A percentile compares a stretch with the other conserved stretches of the same genome.
Evolutionary conservation across 441 rosid genomes (phyloP).

Genomic region (Breynia disticha): DNA sequence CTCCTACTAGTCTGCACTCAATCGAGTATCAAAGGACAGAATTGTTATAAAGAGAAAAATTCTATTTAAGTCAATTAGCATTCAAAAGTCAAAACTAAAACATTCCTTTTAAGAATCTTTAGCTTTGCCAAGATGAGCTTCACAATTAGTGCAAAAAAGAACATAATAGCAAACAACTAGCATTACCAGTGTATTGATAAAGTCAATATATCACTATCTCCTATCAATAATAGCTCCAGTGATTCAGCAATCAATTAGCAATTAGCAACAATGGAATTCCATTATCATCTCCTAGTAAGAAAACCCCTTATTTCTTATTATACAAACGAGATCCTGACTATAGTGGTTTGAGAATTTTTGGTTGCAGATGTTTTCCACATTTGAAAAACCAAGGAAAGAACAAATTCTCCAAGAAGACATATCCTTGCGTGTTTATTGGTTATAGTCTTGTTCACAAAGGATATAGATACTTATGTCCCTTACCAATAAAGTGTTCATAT

Average conservation of each 20-base stretch:
- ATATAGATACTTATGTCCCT: background rate
- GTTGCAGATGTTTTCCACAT: background rate
- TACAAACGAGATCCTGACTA: background rate
- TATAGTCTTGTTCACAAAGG: background rate
- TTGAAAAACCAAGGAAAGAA: background rate
- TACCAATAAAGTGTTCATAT: background rate
- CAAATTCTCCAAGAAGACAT: background rate
- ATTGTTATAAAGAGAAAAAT: constrained; percentile 11
- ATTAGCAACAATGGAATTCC: background rate
- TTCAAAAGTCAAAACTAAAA: constrained; percentile 51
- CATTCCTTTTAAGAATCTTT: constrained; percentile 19
- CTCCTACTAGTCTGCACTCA: constrained; percentile 24
- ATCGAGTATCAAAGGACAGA: constrained; percentile 14
- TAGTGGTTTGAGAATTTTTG: constrained; percentile 1
- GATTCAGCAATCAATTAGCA: no score
- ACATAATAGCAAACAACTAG: no score
- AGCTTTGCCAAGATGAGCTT: constrained; percentile 36
- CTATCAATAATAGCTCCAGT: no score
- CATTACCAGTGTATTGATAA: no score
- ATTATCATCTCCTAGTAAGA: background rate
- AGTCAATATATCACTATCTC: no score
- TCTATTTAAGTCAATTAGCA: constrained; percentile 41
- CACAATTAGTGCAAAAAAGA: background rate
- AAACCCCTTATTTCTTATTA: background rate
- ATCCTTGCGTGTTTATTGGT: background rate